A percentile compares a stretch with the other conserved stretches of the same genome.
Evolutionary conservation across 2,329 filamentous ascomycete species (phyloP).

Genomic region (Pseudogymnoascus pannorum): DNA sequence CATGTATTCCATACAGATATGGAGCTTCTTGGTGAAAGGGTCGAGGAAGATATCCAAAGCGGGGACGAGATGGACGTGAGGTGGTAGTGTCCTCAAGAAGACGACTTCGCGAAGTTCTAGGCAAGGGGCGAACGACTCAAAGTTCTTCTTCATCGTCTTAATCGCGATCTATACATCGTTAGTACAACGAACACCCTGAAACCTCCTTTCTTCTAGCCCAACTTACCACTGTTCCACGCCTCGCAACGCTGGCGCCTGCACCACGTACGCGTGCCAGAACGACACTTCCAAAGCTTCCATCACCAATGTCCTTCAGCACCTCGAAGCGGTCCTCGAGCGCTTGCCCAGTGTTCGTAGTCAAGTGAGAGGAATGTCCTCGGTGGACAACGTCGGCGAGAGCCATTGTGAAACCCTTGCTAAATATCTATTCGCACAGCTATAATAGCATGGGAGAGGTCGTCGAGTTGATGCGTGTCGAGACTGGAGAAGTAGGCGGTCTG

Average conservation of each 20-base stretch:
- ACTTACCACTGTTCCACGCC: slow-evolving; percentile 79
- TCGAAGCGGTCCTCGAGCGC: slow-evolving; percentile 91
- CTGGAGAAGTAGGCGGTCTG: neutral
- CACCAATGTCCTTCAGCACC: slow-evolving; percentile 94
- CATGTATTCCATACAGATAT: slow-evolving; percentile 99
- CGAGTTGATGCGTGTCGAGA: slow-evolving; percentile 10
- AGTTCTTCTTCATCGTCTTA: slow-evolving; percentile 99
- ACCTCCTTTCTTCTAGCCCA: slow-evolving; percentile 12
- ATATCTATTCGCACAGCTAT: slow-evolving; percentile 3
- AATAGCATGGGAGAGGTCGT: neutral
- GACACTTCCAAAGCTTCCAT: slow-evolving; percentile 97
- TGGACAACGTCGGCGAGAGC: slow-evolving; percentile 51
- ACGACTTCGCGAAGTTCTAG: slow-evolving; percentile 94
- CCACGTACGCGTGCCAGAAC: slow-evolving; percentile 84
- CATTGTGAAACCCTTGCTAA: slow-evolving; percentile 8
- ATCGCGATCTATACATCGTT: slow-evolving; percentile 69
- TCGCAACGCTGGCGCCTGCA: slow-evolving; percentile 80
- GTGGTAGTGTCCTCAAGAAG: slow-evolving; percentile 82
- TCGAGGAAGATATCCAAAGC: slow-evolving; percentile 98
- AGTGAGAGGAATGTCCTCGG: slow-evolving; percentile 53
- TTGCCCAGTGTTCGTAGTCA: slow-evolving; percentile 40
- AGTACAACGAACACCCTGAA: slow-evolving; percentile 13
- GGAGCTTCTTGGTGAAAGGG: slow-evolving; percentile 88
- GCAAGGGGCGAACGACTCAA: slow-evolving; percentile 85
- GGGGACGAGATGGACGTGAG: slow-evolving; percentile 88